Evolutionary conservation across 2,329 filamentous ascomycete genomes (phyloP).

Genomic region (Penicillium occitanis): DNA sequence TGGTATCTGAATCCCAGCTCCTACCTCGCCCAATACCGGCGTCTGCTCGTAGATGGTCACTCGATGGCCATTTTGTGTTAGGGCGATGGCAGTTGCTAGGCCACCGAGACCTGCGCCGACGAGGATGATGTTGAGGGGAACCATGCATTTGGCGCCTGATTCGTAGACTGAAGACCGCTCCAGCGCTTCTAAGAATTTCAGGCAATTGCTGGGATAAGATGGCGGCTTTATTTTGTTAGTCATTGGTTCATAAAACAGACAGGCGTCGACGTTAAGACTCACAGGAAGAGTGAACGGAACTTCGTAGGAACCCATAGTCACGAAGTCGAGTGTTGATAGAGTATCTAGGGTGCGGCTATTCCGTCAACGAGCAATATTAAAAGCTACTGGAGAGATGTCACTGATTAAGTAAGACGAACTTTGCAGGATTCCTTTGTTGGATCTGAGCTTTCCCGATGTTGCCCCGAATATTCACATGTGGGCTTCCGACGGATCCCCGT

Average conservation of each 20-base stretch:
- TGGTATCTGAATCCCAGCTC: conserved; percentile 36
- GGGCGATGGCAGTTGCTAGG: not conserved
- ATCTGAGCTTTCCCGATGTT: not conserved
- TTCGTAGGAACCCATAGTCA: not conserved
- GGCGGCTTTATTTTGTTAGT: not conserved
- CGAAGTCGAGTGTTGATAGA: not conserved
- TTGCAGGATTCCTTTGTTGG: not conserved
- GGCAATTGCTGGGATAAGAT: not conserved
- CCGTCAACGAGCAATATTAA: not conserved
- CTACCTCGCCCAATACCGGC: conserved; percentile 25
- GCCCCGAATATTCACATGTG: not conserved
- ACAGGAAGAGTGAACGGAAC: not conserved
- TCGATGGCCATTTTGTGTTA: not conserved
- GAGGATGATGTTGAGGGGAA: not conserved
- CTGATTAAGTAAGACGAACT: not conserved
- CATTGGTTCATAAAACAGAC: not conserved
- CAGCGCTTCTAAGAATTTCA: not conserved
- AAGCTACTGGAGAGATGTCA: not conserved
- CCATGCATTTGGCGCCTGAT: not conserved
- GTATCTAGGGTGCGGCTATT: not conserved
- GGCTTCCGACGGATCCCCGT: not conserved
- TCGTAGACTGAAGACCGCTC: not conserved
- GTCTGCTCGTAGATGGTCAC: not conserved
- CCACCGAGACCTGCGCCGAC: not conserved
- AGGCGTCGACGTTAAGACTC: not conserved